Evolutionary conservation across 192 early-diverging fungal genomes (phyloP), one percentile per base, ranked within the genome.

Genomic region (Coemansia sp.): DNA sequence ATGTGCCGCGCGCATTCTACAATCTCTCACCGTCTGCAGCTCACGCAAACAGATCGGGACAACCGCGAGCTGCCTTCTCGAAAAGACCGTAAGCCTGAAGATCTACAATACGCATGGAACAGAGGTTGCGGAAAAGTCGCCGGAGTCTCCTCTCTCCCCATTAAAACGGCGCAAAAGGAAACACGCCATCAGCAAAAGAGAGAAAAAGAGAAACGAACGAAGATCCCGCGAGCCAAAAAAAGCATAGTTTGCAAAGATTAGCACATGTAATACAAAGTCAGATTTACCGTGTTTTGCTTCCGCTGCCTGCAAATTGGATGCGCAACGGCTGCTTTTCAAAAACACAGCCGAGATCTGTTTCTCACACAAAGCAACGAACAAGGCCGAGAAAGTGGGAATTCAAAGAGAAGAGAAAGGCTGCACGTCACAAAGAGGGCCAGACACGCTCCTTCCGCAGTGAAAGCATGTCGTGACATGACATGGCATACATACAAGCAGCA

Each of bases 11-110:
- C 24, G 6, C 9, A 52, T 22, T 52, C 50, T 52, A 52, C 50
- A 52, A 5, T n/a, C 21, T 24, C 50, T 11, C 50, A 14, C 22
- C 21, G 50, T 24, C 7, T 35, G 17, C 60, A 39, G 57, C 24
- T 47, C 56, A 77, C 15, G 63, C 66, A 63, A 67, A 79, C 5
- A 79, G 68, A 24, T 38, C 67, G 7, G 76, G 76, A 53, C 67
- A 79, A 6, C 17, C 56, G 19, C 52, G 76, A 2, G 76, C 64
- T 6, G 76, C 70, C 45, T 56, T 66, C n/a, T 79, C 76, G 63
- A 79, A 69, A 53, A 79, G 76, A 55, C 67, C 76, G 29, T 73
- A 79, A 17, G 67, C 49, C 56, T 70, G 43, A 62, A 79, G 70
- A 73, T 79, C 76, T 79, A 79, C 67, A 60, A 35, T 27, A 62